Evolutionary conservation across 352 stramenopile genomes (phyloP), one percentile per base, ranked within the genome.

Genomic region (Phytopythium mirpurense): DNA sequence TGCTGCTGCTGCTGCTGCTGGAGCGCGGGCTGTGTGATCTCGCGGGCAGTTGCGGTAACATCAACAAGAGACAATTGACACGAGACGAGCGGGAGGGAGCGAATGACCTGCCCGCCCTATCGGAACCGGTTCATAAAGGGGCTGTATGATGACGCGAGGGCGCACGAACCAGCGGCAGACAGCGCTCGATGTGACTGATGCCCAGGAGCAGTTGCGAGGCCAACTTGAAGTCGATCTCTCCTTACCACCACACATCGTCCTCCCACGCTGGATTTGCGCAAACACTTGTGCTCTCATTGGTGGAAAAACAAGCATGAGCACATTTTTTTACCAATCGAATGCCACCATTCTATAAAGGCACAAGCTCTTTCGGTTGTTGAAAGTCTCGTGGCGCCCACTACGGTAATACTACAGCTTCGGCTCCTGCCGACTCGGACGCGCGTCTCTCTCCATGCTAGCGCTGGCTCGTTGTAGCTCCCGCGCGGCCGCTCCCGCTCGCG

Each of bases 321-420:
- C 14, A 16, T 10, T 50, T 57, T 57, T 50, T n/a, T 2, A n/a
- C 51, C 38, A 57, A 50, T 57, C 12, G 43, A 5, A 41, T 15
- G 14, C 8, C 3, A 12, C 2, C 3, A 47, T 55, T 29, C n/a
- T n/a, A n/a, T n/a, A n/a, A n/a, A n/a, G n/a, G n/a, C n/a, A n/a
- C n/a, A n/a, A n/a, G n/a, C n/a, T n/a, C n/a, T n/a, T n/a, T n/a
- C n/a, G n/a, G n/a, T n/a, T n/a, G n/a, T n/a, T n/a, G n/a, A n/a
- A n/a, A n/a, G n/a, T n/a, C n/a, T n/a, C n/a, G n/a, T n/a, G n/a
- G n/a, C n/a, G n/a, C n/a, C n/a, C n/a, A n/a, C n/a, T n/a, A n/a
- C n/a, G n/a, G n/a, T n/a, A n/a, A n/a, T n/a, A n/a, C n/a, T n/a
- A n/a, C n/a, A n/a, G n/a, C n/a, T n/a, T n/a, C n/a, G n/a, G n/a